Percentiles rank a stretch among this genome's conserved stretches.
These are phyloP conservation scores for Sclerotinia sclerotiorum DNA, from an alignment of 2,329 filamentous ascomycete species.

Conservation along the genomic window DNA sequence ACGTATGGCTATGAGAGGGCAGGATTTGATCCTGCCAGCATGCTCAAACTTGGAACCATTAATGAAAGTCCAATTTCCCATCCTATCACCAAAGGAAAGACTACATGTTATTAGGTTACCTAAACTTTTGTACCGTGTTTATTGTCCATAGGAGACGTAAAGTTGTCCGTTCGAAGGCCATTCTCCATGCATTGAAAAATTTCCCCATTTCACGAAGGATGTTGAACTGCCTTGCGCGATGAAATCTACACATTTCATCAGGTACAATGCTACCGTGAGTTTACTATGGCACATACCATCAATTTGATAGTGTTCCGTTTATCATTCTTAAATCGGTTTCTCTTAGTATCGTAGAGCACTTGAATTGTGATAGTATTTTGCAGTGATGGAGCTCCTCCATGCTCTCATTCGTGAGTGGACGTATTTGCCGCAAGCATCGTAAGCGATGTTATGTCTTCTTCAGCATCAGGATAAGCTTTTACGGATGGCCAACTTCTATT, in stretches of 20 bases:
- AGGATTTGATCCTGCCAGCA: background rate
- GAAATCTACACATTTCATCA: constrained; percentile 4
- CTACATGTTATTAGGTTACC: background rate
- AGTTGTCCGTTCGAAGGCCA: background rate
- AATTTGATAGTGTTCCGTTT: background rate
- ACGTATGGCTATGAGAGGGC: background rate
- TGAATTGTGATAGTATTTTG: background rate
- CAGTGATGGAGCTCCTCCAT: too few relatives aligned
- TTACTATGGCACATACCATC: constrained; percentile 11
- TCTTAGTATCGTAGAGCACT: background rate
- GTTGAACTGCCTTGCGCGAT: background rate
- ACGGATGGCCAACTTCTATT: constrained; percentile 13
- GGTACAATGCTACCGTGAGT: background rate
- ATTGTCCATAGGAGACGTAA: background rate
- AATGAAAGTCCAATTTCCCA: background rate
- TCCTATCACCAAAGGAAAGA: background rate
- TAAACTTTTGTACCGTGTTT: background rate
- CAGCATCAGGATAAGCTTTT: constrained; percentile 5
- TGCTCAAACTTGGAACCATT: background rate
- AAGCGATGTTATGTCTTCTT: constrained; percentile 20
- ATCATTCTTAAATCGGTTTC: background rate
- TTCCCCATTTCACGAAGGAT: background rate
- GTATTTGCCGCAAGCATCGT: constrained; percentile 18
- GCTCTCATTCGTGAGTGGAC: background rate
- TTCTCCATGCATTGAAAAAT: background rate